Evolutionary conservation across 331 rosid species (phyloP), one percentile per base, ranked within the genome.

Genomic region (Stylosanthes scabra): DNA sequence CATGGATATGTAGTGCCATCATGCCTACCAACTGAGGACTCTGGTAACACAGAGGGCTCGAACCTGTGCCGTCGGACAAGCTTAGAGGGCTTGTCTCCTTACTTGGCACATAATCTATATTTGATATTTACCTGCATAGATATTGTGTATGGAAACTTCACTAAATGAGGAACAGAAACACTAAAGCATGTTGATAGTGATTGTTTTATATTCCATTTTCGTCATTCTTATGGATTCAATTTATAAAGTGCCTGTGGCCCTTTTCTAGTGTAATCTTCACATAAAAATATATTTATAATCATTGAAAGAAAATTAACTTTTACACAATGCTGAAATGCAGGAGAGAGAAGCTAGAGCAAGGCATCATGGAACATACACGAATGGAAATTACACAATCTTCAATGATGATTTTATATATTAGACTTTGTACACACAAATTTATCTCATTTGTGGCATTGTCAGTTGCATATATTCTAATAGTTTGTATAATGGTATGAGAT

Each of bases 361-460:
- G 64, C 90, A 6, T 2, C 57, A 51, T 51, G 57, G 74, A 83
- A 90, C 85, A 59, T 74, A 85, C 80, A 85, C 81, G 89, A 87
- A 31, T 31, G 37, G 74, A 83, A 92, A 87, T 63, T 74, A 85
- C 80, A 85, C 81, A 89, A 87, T 87, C 77, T 93, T 87, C 77
- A 88, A 90, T 72, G 95, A 90, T 74, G 97, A 93, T 80, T 91
- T 91, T 85, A 88, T 68, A 71, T 90, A 93, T 70, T 92, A 52
- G 75, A 72, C 9, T 77, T 12, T 37, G 65, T 69, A 59, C 34
- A 58, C 6, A 37, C 20, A 44, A 58, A 52, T 15, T 3, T 20
- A 50, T 37, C 10, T 46, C 10, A 50, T 72, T 45, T 25, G 28
- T 71, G 25, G 28, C 59, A 66, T n/a, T 66, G 55, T 27, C 54